Percentiles rank a stretch among this genome's conserved stretches.
These are phyloP conservation scores for Pythium sp. DNA, from an alignment of 352 stramenopile species.

Conservation along the genomic window DNA sequence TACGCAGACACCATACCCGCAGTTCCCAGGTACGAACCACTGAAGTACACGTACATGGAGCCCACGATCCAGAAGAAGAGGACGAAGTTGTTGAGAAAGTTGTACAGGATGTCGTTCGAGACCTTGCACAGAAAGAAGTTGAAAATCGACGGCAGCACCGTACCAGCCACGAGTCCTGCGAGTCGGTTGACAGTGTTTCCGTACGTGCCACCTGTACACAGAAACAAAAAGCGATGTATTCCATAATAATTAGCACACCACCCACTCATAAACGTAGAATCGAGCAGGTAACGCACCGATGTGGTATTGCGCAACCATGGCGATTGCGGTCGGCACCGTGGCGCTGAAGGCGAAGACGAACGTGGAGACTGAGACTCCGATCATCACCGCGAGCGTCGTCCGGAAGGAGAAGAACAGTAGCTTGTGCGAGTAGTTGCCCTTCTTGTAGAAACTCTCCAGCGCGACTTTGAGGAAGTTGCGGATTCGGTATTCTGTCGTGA, in stretches of 20 bases:
- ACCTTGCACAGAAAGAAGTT: constrained; percentile 72
- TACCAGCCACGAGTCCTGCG: constrained; percentile 61
- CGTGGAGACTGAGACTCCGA: constrained; percentile 57
- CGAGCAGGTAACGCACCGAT: constrained; percentile 26
- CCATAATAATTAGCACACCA: background rate
- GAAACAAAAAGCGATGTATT: background rate
- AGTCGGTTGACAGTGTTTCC: constrained; percentile 67
- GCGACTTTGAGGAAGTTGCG: constrained; percentile 48
- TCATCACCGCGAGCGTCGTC: constrained; percentile 56
- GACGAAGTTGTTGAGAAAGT: constrained; percentile 55
- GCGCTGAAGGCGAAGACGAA: constrained; percentile 75
- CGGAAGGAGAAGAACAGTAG: constrained; percentile 58
- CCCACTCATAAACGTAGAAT: background rate
- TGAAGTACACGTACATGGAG: constrained; percentile 78
- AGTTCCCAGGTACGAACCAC: constrained; percentile 42
- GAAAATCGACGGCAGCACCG: constrained; percentile 66
- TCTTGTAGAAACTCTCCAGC: constrained; percentile 33
- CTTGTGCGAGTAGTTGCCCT: constrained; percentile 39
- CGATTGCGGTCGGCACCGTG: constrained; percentile 62
- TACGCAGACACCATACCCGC: constrained; percentile 69
- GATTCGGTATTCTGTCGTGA: constrained; percentile 46
- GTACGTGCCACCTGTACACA: constrained; percentile 49
- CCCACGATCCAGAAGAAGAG: constrained; percentile 58
- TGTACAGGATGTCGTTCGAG: constrained; percentile 38
- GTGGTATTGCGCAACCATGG: constrained; percentile 65